Evolutionary conservation across 1,139 yeast species (phyloP), one percentile per base, ranked within the genome.

Genomic region (Blastobotrys aristatus): DNA sequence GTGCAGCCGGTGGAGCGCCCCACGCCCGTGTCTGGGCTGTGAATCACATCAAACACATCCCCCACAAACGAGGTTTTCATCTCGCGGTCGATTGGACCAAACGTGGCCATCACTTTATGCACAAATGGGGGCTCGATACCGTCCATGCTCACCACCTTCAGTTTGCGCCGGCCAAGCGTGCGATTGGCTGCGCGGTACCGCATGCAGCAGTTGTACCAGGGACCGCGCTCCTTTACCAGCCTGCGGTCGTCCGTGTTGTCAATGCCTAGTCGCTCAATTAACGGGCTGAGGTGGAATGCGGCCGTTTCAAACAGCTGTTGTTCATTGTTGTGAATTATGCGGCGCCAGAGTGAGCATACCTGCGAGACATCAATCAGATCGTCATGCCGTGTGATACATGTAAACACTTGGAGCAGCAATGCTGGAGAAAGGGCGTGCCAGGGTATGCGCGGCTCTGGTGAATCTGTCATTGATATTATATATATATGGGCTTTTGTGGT

Each of bases 1-100:
- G 33, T 30, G 27, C 26, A 26, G 3, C 45, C 45, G 10, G 20
- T 26, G 16, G 45, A 42, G 8, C 45, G 22, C 4, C 45, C 45
- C 2, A 42, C 45, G n/a, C 27, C 13, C n/a, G 40, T 42, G 10
- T 13, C 10, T 7, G 40, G 40, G n/a, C 14, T 13, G 17, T 18
- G 18, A 6, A 13, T 17, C 10, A 16, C 14, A 17, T 34, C 10
- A 4, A 4, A 8, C 26, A 26, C 14, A 18, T 35, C 22, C n/a
- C 17, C 6, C n/a, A n/a, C n/a, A n/a, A n/a, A n/a, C 6, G 11
- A 21, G 4, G 40, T 35, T 14, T 42, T 35, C 13, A 42, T 14
- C 27, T 42, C 40, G 6, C 29, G 33, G 24, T 42, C 45, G 11
- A 42, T 14, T 10, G 33, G 24, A 2, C 31, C 35, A 7, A 35